These are phyloP conservation scores for Pseudonitzschia pungens DNA, from an alignment of 108 stramenopile species.

Conservation along the genomic window DNA sequence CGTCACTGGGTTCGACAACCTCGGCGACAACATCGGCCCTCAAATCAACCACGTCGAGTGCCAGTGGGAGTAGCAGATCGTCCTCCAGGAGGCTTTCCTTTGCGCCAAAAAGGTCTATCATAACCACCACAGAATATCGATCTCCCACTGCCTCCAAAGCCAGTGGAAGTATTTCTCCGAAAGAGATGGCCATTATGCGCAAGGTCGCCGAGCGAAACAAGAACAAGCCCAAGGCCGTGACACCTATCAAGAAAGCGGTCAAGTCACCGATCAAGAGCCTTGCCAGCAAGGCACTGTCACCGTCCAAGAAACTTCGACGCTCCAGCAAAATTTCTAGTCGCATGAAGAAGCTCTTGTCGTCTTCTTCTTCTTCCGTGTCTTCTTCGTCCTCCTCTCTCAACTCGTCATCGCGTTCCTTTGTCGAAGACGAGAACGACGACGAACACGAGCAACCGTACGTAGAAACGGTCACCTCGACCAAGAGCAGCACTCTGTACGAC, in stretches of 20 bases:
- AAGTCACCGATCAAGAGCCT: neutral
- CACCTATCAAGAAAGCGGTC: slow-evolving; percentile 8
- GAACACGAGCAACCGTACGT: neutral
- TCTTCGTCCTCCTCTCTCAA: neutral
- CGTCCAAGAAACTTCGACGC: neutral
- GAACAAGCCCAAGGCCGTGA: slow-evolving; percentile 11
- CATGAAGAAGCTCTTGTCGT: neutral
- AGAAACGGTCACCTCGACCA: neutral
- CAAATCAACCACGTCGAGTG: neutral
- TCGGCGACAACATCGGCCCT: neutral
- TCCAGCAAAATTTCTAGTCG: neutral
- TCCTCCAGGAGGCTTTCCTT: slow-evolving; percentile 11
- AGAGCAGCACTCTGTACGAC: neutral
- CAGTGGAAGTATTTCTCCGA: slow-evolving; percentile 5
- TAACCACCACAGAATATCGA: neutral
- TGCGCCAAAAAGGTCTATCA: slow-evolving; percentile 6
- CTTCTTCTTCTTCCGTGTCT: neutral
- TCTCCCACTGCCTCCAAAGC: neutral
- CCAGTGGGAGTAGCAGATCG: neutral
- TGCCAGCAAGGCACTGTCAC: neutral
- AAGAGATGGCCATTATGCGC: slow-evolving; percentile 27
- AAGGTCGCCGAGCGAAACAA: slow-evolving; percentile 29
- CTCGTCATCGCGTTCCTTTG: neutral
- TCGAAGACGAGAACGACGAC: neutral
- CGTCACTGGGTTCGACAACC: neutral